A percentile compares a stretch with the other conserved stretches of the same genome.
Conservation (phyloP, 2,329 filamentous ascomycete genomes). For the Coniochaeta hoffmannii region DNA sequence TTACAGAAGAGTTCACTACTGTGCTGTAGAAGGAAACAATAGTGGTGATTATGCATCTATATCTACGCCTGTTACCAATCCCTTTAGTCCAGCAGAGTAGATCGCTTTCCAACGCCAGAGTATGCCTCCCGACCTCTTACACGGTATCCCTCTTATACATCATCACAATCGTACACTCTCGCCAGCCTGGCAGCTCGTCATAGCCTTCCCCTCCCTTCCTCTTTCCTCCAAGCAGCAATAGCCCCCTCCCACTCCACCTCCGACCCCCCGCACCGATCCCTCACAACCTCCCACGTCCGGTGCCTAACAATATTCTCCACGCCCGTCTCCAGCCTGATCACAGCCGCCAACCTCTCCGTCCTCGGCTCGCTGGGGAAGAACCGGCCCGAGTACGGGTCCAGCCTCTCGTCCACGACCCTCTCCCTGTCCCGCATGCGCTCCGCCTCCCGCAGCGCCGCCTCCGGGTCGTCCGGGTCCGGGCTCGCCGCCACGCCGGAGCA, state of each 20-base stretch:
- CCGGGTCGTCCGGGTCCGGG: constrained; percentile 81
- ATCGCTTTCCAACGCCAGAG: not conserved
- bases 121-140: not conserved
- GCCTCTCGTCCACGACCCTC: constrained; percentile 72
- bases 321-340: constrained; percentile 67
- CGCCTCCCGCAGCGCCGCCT: constrained; percentile 58
- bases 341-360: constrained; percentile 68
- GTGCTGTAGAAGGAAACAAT: too few relatives aligned
- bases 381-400: constrained; percentile 84
- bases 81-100: not conserved
- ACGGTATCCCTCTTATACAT: not conserved
- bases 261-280: constrained; percentile 62
- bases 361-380: constrained; percentile 75
- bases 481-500: constrained; percentile 82
- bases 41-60: not conserved
- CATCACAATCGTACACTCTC: too few relatives aligned
- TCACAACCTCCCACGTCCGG: constrained; percentile 74
- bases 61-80: not conserved
- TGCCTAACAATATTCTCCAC: constrained; percentile 74
- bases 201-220: constrained; percentile 9
- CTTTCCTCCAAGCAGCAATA: constrained; percentile 52
- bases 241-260: constrained; percentile 59
- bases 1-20: too few relatives aligned
- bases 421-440: constrained; percentile 66
- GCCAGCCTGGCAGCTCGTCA: not conserved